Evolutionary conservation across 176 grass and related monocot genomes (phyloP).

Genomic region (Avena sativa): DNA sequence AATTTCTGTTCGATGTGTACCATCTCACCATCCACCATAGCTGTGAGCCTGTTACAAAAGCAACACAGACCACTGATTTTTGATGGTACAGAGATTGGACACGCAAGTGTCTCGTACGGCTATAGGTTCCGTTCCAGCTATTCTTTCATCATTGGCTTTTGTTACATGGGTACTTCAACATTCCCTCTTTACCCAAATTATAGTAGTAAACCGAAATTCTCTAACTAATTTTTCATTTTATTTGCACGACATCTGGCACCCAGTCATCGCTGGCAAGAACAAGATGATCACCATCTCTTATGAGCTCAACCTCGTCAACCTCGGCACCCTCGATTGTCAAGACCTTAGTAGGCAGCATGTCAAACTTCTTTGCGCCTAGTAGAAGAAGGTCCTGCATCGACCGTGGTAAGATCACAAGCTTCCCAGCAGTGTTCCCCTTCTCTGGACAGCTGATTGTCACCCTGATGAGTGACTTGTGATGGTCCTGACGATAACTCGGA

Average conservation of each 20-base stretch:
- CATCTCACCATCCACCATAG: too few species aligned
- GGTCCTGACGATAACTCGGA: slow-evolving; percentile 1
- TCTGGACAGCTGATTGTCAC: slow-evolving; percentile 80
- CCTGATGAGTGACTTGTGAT: slow-evolving; percentile 33
- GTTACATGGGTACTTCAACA: not conserved
- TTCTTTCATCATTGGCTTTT: not conserved
- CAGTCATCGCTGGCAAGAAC: slow-evolving; percentile 60
- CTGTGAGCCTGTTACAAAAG: too few species aligned
- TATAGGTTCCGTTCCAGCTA: not conserved
- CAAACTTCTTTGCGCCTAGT: slow-evolving; percentile 68
- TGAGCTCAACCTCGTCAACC: slow-evolving; percentile 76
- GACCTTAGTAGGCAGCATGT: slow-evolving; percentile 54
- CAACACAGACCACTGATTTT: too few species aligned
- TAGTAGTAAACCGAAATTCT: not conserved
- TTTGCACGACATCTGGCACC: slow-evolving; percentile 44
- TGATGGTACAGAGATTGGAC: too few species aligned
- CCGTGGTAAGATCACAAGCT: slow-evolving; percentile 72
- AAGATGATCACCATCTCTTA: slow-evolving; percentile 86
- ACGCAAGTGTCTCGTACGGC: too few species aligned
- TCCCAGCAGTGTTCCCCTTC: slow-evolving; percentile 48
- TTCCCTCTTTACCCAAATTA: not conserved
- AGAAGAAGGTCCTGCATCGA: slow-evolving; percentile 75
- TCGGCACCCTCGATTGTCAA: slow-evolving; percentile 71
- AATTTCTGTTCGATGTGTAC: too few species aligned
- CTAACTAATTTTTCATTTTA: not conserved